A percentile compares a stretch with the other conserved stretches of the same genome.
Evolutionary conservation across 495 filamentous ascomycete genomes (phyloP).

Genomic region (Aspergillus sclerotiicarbonarius): DNA sequence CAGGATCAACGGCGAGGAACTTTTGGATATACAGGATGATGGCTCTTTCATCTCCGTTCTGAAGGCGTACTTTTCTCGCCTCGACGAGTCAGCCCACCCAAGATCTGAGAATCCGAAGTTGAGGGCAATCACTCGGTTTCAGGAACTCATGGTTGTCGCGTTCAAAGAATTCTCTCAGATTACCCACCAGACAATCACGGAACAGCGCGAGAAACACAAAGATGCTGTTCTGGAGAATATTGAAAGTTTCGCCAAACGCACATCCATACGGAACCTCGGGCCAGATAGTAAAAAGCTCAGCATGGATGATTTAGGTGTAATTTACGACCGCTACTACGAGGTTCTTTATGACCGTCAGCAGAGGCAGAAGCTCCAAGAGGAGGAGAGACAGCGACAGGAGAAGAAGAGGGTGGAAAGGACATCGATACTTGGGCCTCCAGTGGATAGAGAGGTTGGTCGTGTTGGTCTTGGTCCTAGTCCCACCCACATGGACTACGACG

Average conservation of each 20-base stretch:
- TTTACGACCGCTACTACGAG: constrained; percentile 92
- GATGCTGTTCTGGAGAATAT: constrained; percentile 89
- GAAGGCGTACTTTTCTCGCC: constrained; percentile 87
- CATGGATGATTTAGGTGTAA: constrained; percentile 76
- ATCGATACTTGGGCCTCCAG: constrained; percentile 40
- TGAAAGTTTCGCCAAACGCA: constrained; percentile 94
- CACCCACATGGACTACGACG: constrained; percentile 93
- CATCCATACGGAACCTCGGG: constrained; percentile 91
- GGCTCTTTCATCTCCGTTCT: constrained; percentile 95
- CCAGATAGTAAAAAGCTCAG: constrained; percentile 90
- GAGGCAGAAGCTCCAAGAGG: constrained; percentile 70
- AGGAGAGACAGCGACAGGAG: constrained; percentile 61
- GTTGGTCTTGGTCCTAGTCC: constrained; percentile 86
- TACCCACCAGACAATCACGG: constrained; percentile 85
- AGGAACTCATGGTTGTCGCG: constrained; percentile 97
- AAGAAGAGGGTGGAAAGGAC: constrained; percentile 53
- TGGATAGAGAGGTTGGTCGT: constrained; percentile 58
- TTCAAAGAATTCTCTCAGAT: constrained; percentile 97
- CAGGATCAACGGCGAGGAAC: constrained; percentile 94
- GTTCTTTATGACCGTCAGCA: constrained; percentile 88
- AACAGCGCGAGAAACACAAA: constrained; percentile 88
- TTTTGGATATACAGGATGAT: constrained; percentile 93
- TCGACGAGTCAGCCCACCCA: constrained; percentile 95
- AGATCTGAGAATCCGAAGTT: constrained; percentile 91
- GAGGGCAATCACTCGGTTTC: constrained; percentile 88